Conservation (phyloP, 371 early-diverging fungal species). For the Apophysomyces variabilis region DNA sequence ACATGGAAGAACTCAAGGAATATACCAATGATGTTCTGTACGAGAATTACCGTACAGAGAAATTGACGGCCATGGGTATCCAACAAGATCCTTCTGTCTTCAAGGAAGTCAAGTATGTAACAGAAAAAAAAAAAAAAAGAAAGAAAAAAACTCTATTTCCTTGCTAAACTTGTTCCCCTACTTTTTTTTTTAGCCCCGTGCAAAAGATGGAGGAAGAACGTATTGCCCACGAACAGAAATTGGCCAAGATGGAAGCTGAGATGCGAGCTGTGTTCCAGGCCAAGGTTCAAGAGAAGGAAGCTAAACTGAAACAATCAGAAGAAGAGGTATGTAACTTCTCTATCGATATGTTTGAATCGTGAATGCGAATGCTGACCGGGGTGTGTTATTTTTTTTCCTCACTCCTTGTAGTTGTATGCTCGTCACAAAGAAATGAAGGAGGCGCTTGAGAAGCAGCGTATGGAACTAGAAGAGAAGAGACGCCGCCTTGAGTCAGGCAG, state of each 20-base stretch:
- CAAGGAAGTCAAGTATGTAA: conserved; percentile 74
- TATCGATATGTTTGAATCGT: neutral
- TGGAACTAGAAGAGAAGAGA: conserved; percentile 93
- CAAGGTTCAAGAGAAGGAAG: conserved; percentile 96
- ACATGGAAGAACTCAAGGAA: conserved; percentile 93
- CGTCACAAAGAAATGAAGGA: conserved; percentile 97
- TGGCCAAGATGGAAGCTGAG: conserved; percentile 97
- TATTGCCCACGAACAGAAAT: conserved; percentile 88
- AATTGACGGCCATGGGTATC: conserved; percentile 80
- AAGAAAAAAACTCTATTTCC: neutral
- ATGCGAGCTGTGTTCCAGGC: conserved; percentile 97
- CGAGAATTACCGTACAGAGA: conserved; percentile 95
- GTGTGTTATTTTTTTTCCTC: neutral
- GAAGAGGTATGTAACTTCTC: conserved; percentile 70
- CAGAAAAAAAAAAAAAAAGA: neutral
- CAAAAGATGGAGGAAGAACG: conserved; percentile 93
- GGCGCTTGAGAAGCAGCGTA: conserved; percentile 89
- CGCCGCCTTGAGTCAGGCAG: conserved; percentile 81
- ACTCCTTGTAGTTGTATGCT: conserved; percentile 69
- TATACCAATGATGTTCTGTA: conserved; percentile 93
- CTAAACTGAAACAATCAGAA: conserved; percentile 94
- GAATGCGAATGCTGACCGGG: neutral
- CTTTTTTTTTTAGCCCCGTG: conserved; percentile 61
- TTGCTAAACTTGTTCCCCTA: neutral
- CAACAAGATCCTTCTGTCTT: conserved; percentile 80